Conservation (phyloP, 1,284 basidiomycete genomes). For the Heliocybe sulcata region DNA sequence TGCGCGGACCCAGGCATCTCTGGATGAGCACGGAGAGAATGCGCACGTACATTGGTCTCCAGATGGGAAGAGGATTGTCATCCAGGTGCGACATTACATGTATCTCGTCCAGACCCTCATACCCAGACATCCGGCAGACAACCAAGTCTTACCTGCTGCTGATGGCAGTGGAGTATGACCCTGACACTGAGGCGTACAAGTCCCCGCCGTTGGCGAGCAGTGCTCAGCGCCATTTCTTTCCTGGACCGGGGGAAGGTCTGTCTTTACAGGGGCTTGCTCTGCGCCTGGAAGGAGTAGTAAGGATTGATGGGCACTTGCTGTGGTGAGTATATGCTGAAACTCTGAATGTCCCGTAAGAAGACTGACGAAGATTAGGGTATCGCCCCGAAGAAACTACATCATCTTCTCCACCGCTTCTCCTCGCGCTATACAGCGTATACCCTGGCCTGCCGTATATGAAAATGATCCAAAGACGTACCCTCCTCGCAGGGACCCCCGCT, state of each 20-base stretch:
- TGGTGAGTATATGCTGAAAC: slow-evolving; percentile 39
- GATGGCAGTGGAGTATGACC: slow-evolving; percentile 58
- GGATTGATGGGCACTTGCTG: slow-evolving; percentile 68
- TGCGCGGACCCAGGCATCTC: slow-evolving; percentile 67
- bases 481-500: slow-evolving; percentile 24
- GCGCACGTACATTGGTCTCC: slow-evolving; percentile 69
- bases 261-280: slow-evolving; percentile 58
- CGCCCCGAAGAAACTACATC: slow-evolving; percentile 60
- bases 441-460: slow-evolving; percentile 61
- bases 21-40: slow-evolving; percentile 78
- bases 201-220: slow-evolving; percentile 42
- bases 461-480: slow-evolving; percentile 10
- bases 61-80: slow-evolving; percentile 70
- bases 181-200: slow-evolving; percentile 49
- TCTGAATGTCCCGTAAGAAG: slow-evolving; percentile 10
- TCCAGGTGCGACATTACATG: slow-evolving; percentile 48
- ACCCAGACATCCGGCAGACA: slow-evolving; percentile 40
- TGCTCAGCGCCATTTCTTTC: slow-evolving; percentile 59
- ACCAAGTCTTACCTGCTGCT: slow-evolving; percentile 73
- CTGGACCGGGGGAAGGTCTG: slow-evolving; percentile 74
- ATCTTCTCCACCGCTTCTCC: slow-evolving; percentile 68
- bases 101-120: slow-evolving; percentile 2
- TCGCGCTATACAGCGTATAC: slow-evolving; percentile 68
- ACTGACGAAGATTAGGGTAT: slow-evolving; percentile 41
- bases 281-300: slow-evolving; percentile 77